Base-by-base conservation (phyloP, 352 stramenopile species). In the Phytopythium oedochilum region DNA sequence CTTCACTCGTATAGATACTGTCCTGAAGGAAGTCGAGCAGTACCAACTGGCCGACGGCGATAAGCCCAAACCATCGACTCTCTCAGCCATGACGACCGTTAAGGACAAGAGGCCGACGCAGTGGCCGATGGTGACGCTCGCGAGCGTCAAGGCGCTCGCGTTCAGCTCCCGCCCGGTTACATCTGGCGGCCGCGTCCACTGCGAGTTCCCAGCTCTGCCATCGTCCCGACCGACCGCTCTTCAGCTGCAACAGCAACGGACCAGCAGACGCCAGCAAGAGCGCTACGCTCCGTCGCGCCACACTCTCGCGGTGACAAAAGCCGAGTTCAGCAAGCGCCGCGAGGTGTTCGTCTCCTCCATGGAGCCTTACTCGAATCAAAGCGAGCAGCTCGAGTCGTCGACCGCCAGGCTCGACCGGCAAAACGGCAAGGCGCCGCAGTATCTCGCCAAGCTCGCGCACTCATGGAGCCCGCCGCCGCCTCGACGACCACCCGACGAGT, bases 401-500 rank as follows among this genome's bases (percentile, higher is more conserved):
- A 69, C 31, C 39, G 54, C 48, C 29, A 38, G 59, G 25, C 52
- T 29, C 55, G 55, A 36, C 38, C 60, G 11, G 35, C 46, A 2
- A 34, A 48, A 32, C 9, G 50, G 61, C 34, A 55, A 44, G 8
- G 65, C 85, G 55, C 68, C 88, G 5, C 68, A 61, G 5, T 82
- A 86, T 53, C 77, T 88, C 61, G 63, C 88, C 25, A 83, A 80
- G 52, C 71, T 88, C 38, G 78, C 75, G 1, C 78, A 88, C 46
- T 71, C 76, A 22, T 88, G 75, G 80, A 65, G 71, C 53, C 68
- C 60, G 44, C 48, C 34, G 11, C 0, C 31, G 17, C n/a, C 29
- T 11, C 31, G 47, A 38, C 22, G 34, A 53, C 36, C 36, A 25
- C 7, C 17, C n/a, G n/a, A 43, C 17, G 18, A 26, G n/a, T 43